Evolutionary conservation across 768 basidiomycete genomes (phyloP).

Genomic region (Mrakia blollopis): DNA sequence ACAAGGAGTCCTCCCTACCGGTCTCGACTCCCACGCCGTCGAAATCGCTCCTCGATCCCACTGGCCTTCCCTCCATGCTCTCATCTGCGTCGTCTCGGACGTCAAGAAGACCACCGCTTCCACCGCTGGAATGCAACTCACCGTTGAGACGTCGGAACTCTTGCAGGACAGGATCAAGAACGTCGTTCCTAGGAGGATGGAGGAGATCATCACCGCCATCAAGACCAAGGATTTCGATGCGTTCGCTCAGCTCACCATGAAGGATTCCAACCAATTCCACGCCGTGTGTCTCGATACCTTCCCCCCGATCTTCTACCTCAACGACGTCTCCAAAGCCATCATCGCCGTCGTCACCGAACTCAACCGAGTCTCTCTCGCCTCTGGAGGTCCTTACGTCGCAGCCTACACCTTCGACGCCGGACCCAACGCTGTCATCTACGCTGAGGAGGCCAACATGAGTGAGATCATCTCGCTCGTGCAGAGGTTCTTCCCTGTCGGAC

Average conservation of each 20-base stretch:
- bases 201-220: conserved; percentile 74
- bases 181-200: conserved; percentile 86
- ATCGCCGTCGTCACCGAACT: conserved; percentile 85
- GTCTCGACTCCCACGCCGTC: conserved; percentile 80
- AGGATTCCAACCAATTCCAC: conserved; percentile 97
- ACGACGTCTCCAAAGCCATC: conserved; percentile 92
- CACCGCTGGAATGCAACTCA: conserved; percentile 95
- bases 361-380: conserved; percentile 69
- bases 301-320: conserved; percentile 99
- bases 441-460: conserved; percentile 66
- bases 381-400: conserved; percentile 62
- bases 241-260: conserved; percentile 91
- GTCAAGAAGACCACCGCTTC: conserved; percentile 94
- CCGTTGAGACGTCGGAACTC: conserved; percentile 83
- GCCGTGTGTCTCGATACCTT: conserved; percentile 94
- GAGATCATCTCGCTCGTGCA: conserved; percentile 71
- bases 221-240: conserved; percentile 69
- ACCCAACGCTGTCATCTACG: conserved; percentile 96
- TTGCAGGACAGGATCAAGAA: conserved; percentile 80
- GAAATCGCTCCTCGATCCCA: conserved; percentile 76
- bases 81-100: conserved; percentile 94
- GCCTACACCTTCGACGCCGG: conserved; percentile 99
- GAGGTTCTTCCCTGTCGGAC: conserved; percentile 80
- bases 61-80: conserved; percentile 94
- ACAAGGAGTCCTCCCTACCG: conserved; percentile 61